Percentiles rank a stretch among this genome's conserved stretches.
phyloP scores from a whole-genome alignment of 1,284 basidiomycete species.

The Xerocomus amazonicus region DNA sequence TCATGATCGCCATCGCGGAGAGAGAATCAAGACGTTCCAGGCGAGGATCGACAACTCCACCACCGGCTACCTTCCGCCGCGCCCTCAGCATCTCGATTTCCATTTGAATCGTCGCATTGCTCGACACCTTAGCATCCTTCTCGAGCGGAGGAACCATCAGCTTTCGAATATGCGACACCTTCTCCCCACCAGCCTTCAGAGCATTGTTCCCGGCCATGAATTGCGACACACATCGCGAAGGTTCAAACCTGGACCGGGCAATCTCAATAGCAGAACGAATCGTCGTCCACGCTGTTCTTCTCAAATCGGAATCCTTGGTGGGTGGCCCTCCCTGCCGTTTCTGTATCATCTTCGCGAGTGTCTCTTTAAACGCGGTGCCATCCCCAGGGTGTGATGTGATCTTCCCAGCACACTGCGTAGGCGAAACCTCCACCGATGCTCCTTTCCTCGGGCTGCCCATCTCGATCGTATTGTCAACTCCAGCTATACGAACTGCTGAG shows the following conservation, averaged over 20 bases:
- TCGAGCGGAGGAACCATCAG: slow-evolving; percentile 3
- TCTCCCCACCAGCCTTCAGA: not conserved
- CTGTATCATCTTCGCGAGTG: not conserved
- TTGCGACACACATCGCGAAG: not conserved
- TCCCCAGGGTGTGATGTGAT: not conserved
- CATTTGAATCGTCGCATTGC: not conserved
- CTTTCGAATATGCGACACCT: not conserved
- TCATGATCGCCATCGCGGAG: not conserved
- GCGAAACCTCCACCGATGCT: not conserved
- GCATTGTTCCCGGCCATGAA: not conserved
- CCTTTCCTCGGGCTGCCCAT: not conserved
- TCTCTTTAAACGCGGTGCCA: not conserved
- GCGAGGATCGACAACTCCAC: not conserved
- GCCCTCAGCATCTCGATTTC: not conserved
- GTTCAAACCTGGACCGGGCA: slow-evolving; percentile 1
- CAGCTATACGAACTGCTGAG: not conserved
- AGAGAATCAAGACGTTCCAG: not conserved
- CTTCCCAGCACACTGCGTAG: not conserved
- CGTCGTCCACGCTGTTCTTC: not conserved
- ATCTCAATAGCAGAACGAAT: not conserved
- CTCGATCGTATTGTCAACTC: not conserved
- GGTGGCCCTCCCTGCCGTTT: not conserved
- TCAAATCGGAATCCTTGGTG: not conserved
- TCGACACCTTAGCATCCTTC: not conserved
- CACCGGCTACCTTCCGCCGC: not conserved